Conservation (phyloP, 2,329 filamentous ascomycete species). For the Dactylellina parvicollis region DNA sequence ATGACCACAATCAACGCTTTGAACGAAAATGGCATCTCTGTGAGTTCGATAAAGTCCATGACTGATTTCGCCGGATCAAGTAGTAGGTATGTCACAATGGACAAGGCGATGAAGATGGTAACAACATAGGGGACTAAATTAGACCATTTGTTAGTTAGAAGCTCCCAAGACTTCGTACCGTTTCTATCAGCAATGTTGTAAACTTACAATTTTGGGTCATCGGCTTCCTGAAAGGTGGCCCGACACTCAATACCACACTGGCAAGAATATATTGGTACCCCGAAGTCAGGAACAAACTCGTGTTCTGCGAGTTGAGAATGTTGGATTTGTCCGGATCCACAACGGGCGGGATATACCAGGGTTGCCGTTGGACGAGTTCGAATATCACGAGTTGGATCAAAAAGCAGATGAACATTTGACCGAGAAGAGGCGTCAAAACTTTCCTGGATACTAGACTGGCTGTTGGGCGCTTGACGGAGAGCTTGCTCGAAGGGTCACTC, state of each 20-base stretch:
- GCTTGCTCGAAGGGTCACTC: constrained; percentile 81
- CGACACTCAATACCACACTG: constrained; percentile 89
- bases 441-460: constrained; percentile 92
- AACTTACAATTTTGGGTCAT: constrained; percentile 80
- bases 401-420: constrained; percentile 85
- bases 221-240: constrained; percentile 84
- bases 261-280: constrained; percentile 96
- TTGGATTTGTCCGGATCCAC: constrained; percentile 82
- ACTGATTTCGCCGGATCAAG: constrained; percentile 77
- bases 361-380: constrained; percentile 76
- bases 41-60: constrained; percentile 82
- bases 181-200: not conserved
- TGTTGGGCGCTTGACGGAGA: constrained; percentile 86
- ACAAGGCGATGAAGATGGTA: constrained; percentile 75
- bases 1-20: constrained; percentile 76
- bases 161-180: constrained; percentile 55
- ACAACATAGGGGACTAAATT: constrained; percentile 79
- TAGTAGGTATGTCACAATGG: constrained; percentile 81
- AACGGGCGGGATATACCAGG: constrained; percentile 86
- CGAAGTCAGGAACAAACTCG: constrained; percentile 84
- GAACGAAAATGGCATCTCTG: constrained; percentile 76
- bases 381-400: constrained; percentile 79
- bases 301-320: constrained; percentile 92
- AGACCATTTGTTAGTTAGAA: not conserved
- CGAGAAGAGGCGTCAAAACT: constrained; percentile 85